These are phyloP conservation scores for Podospora conica DNA, from an alignment of 495 filamentous ascomycete species.

Conservation along the genomic window DNA sequence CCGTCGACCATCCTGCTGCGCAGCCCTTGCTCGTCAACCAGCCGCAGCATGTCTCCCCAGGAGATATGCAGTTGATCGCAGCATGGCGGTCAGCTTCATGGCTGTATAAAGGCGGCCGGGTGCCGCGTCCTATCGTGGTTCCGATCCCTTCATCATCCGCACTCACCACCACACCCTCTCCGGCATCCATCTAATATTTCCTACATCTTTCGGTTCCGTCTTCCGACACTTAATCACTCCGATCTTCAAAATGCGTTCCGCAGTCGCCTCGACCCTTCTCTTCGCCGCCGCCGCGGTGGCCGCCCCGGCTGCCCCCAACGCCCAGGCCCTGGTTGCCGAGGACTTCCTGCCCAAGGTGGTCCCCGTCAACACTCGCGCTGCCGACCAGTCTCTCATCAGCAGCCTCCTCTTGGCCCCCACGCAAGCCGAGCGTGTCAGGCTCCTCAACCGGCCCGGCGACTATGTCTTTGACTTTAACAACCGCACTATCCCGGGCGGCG, in stretches of 20 bases:
- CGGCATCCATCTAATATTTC: neutral
- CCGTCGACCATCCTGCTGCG: neutral
- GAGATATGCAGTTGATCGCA: neutral
- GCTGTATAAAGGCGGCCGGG: neutral
- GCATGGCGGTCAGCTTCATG: neutral
- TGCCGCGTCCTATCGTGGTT: neutral
- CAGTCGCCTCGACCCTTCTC: constrained; percentile 1
- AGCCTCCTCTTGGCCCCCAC: constrained; percentile 1
- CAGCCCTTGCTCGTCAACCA: neutral
- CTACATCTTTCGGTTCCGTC: neutral
- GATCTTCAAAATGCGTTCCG: constrained; percentile 6
- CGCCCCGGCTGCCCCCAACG: neutral
- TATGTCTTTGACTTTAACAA: constrained; percentile 8
- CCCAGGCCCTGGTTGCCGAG: neutral
- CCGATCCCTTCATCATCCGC: neutral
- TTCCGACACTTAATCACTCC: neutral
- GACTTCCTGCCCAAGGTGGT: constrained; percentile 7
- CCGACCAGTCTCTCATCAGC: constrained; percentile 1
- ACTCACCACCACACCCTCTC: neutral
- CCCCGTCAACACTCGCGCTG: constrained; percentile 2
- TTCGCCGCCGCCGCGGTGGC: constrained; percentile 6
- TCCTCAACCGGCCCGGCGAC: constrained; percentile 9
- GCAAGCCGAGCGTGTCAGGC: constrained; percentile 1
- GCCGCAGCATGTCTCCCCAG: neutral
- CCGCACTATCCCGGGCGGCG: neutral